Evolutionary conservation across 1,284 basidiomycete genomes (phyloP).

Genomic region (Phlebopus sp.): DNA sequence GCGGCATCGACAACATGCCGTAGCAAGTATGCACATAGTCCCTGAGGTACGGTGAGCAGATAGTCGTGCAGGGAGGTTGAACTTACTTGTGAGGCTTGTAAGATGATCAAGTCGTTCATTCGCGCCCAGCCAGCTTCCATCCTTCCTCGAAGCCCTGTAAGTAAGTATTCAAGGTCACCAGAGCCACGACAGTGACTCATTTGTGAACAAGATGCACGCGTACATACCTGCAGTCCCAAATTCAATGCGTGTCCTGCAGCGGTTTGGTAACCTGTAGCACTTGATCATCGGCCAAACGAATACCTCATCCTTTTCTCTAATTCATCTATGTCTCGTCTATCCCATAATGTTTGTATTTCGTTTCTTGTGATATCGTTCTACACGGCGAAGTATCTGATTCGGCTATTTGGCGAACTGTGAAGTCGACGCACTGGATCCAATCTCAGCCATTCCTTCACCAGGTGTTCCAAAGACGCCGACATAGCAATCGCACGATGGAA

Average conservation of each 20-base stretch:
- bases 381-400: neutral
- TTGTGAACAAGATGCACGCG: too few species aligned
- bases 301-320: slow-evolving; percentile 61
- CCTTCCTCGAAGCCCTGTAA: slow-evolving; percentile 66
- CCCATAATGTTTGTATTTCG: slow-evolving; percentile 54
- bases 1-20: slow-evolving; percentile 50
- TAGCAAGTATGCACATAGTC: slow-evolving; percentile 70
- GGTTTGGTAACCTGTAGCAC: neutral
- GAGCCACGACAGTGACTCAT: neutral
- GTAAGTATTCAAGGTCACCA: slow-evolving; percentile 2
- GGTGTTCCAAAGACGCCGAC: slow-evolving; percentile 34
- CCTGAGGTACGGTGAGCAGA: slow-evolving; percentile 39
- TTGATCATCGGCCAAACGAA: slow-evolving; percentile 4
- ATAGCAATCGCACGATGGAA: neutral
- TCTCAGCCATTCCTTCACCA: slow-evolving; percentile 56
- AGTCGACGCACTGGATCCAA: slow-evolving; percentile 45
- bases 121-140: slow-evolving; percentile 86
- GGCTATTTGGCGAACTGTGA: neutral
- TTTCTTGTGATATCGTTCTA: slow-evolving; percentile 54
- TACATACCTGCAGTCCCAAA: slow-evolving; percentile 80
- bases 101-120: slow-evolving; percentile 84
- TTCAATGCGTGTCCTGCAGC: slow-evolving; percentile 62
- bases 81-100: slow-evolving; percentile 75
- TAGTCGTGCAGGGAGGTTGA: neutral
- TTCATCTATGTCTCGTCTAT: slow-evolving; percentile 43